Percentiles rank a stretch among this genome's conserved stretches.
Evolutionary conservation across 176 grass and related monocot genomes (phyloP).

Genomic region (Bothriochloa decipiens): DNA sequence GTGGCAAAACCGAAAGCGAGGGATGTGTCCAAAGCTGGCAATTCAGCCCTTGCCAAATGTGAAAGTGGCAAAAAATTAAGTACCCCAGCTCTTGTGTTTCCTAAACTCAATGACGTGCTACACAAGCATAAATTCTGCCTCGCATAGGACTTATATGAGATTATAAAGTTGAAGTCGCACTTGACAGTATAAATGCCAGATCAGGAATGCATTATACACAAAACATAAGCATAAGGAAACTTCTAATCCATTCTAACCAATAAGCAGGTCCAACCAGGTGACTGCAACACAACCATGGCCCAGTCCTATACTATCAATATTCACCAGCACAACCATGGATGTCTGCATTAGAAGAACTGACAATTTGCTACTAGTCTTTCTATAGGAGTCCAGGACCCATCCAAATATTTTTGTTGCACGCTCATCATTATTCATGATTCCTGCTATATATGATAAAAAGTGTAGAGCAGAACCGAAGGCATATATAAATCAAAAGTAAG

Average conservation of each 20-base stretch:
- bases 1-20: background rate
- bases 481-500: background rate
- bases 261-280: background rate
- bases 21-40: background rate
- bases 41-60: background rate
- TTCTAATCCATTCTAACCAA: constrained; percentile 7
- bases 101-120: background rate
- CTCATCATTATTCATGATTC: background rate
- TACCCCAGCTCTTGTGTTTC: constrained; percentile 6
- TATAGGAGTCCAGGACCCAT: background rate
- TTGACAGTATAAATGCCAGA: constrained; percentile 11
- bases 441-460: background rate
- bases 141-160: background rate
- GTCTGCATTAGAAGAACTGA: background rate
- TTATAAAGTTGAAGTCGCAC: constrained; percentile 18
- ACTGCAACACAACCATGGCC: constrained; percentile 4
- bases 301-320: background rate
- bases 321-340: background rate
- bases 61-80: background rate
- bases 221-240: constrained; percentile 18
- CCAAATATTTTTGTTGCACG: background rate
- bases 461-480: background rate
- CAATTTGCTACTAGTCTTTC: background rate
- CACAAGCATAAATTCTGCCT: background rate
- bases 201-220: constrained; percentile 30